phyloP scores from a whole-genome alignment of 2,329 filamentous ascomycete genomes.

The Cercospora citrullina region DNA sequence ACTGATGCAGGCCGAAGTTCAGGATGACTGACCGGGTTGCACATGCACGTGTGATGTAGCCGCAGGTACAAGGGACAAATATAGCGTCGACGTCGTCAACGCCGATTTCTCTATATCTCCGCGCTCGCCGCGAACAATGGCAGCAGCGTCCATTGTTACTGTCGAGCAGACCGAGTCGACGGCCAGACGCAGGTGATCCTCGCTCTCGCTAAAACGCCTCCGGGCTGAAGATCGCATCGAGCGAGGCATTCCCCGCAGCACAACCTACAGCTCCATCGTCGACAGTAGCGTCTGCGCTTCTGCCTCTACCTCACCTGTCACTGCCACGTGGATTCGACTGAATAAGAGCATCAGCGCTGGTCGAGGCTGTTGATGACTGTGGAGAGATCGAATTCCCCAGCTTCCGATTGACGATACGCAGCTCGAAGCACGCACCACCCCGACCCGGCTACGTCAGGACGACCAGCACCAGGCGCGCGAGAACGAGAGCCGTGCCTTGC shows the following conservation, averaged over 20 bases:
- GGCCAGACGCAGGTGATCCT: neutral
- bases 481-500: neutral
- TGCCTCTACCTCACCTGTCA: constrained; percentile 3
- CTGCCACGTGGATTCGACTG: constrained; percentile 11
- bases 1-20: constrained; percentile 13
- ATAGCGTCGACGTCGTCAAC: constrained; percentile 1
- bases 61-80: constrained; percentile 6
- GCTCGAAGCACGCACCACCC: neutral
- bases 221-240: neutral
- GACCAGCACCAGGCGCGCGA: neutral
- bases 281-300: neutral
- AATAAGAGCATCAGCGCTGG: constrained; percentile 2
- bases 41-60: constrained; percentile 5
- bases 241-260: neutral
- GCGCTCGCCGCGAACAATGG: neutral
- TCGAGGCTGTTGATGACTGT: neutral
- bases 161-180: neutral
- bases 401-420: constrained; percentile 6
- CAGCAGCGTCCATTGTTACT: neutral
- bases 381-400: constrained; percentile 8
- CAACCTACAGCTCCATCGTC: neutral
- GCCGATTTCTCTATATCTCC: neutral
- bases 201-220: neutral
- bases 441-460: constrained; percentile 1
- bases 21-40: constrained; percentile 4